phyloP scores from a whole-genome alignment of 1,139 yeast species.

The Taphrina sp. region DNA sequence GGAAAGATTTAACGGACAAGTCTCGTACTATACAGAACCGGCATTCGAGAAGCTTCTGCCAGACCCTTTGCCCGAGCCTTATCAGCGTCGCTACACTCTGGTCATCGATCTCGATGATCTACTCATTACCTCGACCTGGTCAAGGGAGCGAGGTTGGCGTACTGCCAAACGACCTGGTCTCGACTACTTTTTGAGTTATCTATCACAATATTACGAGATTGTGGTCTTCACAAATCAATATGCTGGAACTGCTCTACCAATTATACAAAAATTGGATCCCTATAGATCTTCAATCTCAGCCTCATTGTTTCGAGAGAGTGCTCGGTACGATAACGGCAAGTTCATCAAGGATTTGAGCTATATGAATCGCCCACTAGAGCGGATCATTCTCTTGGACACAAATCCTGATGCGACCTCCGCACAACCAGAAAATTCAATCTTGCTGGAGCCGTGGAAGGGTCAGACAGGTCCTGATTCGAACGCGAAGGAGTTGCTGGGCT shows the following conservation, averaged over 20 bases:
- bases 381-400: conserved; percentile 76
- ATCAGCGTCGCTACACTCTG: conserved; percentile 86
- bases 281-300: conserved; percentile 84
- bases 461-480: conserved; percentile 51
- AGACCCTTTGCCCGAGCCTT: conserved; percentile 87
- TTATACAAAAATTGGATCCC: conserved; percentile 87
- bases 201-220: conserved; percentile 92
- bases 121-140: conserved; percentile 89
- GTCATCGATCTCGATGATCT: conserved; percentile 87
- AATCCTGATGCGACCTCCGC: conserved; percentile 68
- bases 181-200: conserved; percentile 90
- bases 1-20: conserved; percentile 70
- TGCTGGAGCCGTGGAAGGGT: conserved; percentile 84
- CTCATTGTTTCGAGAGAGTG: conserved; percentile 85
- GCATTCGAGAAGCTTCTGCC: conserved; percentile 90
- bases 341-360: conserved; percentile 70
- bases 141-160: conserved; percentile 91
- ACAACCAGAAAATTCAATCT: conserved; percentile 91
- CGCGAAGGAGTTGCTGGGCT: conserved; percentile 66
- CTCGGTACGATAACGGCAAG: conserved; percentile 85
- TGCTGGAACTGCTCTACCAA: conserved; percentile 79
- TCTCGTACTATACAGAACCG: conserved; percentile 88
- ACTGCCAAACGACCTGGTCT: conserved; percentile 98
- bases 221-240: conserved; percentile 84
- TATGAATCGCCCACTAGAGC: conserved; percentile 84